Base-by-base conservation (phyloP, 148 eudicot species). In the Agrostemma githago region DNA sequence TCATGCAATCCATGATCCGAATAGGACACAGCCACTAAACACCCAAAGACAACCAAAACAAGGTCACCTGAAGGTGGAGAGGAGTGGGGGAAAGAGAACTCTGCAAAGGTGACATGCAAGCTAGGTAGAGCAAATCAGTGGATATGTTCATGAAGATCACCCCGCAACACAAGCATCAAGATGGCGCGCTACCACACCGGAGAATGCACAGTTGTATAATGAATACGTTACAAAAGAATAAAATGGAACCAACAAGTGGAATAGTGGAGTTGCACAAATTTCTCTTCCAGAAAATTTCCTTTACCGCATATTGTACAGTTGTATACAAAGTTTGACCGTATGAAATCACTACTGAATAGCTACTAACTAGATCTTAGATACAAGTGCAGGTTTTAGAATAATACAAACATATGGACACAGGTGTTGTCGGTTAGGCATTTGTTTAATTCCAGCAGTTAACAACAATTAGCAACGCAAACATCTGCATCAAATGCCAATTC, bases 361-460 rank as follows among this genome's bases (percentile, higher is more conserved):
- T 71, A 26, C 6, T 51, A 76, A 76, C 83, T 80, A 80, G 16
- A 51, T 16, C 64, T 66, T 80, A 82, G 72, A 71, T 82, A 79
- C 84, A 79, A 51, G 34, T 42, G 3, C 51, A 42, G 10, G 19
- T 40, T 67, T 67, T 41, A 17, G 10, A 11, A 78, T 80, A 11
- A 78, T 80, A 79, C 77, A 77, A 3, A 63, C 79, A 82, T 77
- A 82, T 81, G 51, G 80, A 86, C 84, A 84, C 72, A 77, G 74
- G 69, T 72, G 66, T 66, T 72, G 74, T 71, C 66, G 72, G 80
- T 83, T 80, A 71, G 43, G 65, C 41, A 54, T 46, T 8, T 57
- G 21, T 78, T 61, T 65, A 19, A 44, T 80, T 72, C 72, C 53
- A 15, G 77, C 56, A 44, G 19, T 62, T 73, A 71, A 80, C 46